Base-by-base conservation (phyloP, 768 basidiomycete genomes). In the Trametes cingulata region DNA sequence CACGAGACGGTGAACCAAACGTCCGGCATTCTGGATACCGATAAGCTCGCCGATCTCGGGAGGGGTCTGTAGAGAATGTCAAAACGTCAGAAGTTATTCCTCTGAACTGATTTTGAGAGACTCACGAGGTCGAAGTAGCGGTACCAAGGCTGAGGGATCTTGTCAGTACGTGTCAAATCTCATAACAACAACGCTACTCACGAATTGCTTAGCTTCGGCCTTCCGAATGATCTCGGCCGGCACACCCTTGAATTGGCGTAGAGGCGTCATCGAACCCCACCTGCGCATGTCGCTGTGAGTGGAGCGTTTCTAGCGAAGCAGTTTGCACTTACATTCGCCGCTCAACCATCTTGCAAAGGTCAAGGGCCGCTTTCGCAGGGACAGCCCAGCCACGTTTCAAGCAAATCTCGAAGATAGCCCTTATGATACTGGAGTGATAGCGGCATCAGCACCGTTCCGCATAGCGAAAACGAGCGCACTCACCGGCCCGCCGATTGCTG, bases 191-290 rank as follows among this genome's bases (percentile, higher is more conserved):
- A 36, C 51, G 29, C 37, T 17, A 81, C 86, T 69, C 68, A 92
- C 90, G 80, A 98, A 98, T 82, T 98, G 96, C 72, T 98, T 98
- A 15, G 92, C 89, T 73, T 98, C 96, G 0, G 95, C 95, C 69
- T 95, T 94, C 25, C 91, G 78, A 48, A 95, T 78, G 35, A 96
- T 87, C 47, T 96, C 93, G 19, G 81, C 72, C 0, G 94, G 95
- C 0, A 96, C 88, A 65, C 90, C 88, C 72, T 89, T 93, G 81
- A 98, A 98, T 71, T 99, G 97, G 37, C 97, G 84, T 37, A 98
- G 80, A 8, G 96, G 95, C 0, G 95, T 95, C 95, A 98, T 98
- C 0, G 95, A 95, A 35, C 87, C 87, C 96, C 96, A 98, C 90
- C 92, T 95, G 55, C 65, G 53, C 62, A 58, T 27, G 8, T 13